phyloP scores from a whole-genome alignment of 495 filamentous ascomycete species.

The Neurospora sp. region DNA sequence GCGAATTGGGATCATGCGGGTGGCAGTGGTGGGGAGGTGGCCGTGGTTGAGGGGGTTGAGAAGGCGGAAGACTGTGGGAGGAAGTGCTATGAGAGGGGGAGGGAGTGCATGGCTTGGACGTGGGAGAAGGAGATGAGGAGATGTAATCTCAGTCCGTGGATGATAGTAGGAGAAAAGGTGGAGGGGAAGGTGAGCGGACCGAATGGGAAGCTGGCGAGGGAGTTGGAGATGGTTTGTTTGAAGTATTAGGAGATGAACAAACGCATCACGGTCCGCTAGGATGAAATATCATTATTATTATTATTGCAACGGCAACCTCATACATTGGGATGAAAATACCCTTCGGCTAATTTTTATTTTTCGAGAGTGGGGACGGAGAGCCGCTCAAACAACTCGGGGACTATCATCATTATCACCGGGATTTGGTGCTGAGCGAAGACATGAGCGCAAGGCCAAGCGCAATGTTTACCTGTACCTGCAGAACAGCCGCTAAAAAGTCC shows the following conservation, averaged over 20 bases:
- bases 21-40: slow-evolving; percentile 20
- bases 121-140: slow-evolving; percentile 20
- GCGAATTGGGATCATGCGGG: slow-evolving; percentile 29
- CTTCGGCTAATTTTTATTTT: neutral
- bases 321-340: no score
- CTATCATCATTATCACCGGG: neutral
- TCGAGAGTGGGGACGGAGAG: neutral
- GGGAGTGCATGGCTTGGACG: slow-evolving; percentile 33
- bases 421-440: neutral
- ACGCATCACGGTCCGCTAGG: neutral
- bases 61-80: slow-evolving; percentile 10
- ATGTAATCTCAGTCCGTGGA: slow-evolving; percentile 34
- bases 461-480: no score
- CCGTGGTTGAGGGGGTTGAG: slow-evolving; percentile 15
- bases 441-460: neutral
- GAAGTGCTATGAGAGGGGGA: neutral
- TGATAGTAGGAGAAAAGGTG: slow-evolving; percentile 28
- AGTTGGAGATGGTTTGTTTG: slow-evolving; percentile 8
- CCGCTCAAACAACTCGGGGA: neutral
- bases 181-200: slow-evolving; percentile 10
- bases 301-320: neutral
- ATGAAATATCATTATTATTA: neutral
- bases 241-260: slow-evolving; percentile 1
- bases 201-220: slow-evolving; percentile 5
- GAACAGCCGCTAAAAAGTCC: no score